phyloP scores from a whole-genome alignment of 768 basidiomycete genomes.

The Stropharia rugosoannulata region DNA sequence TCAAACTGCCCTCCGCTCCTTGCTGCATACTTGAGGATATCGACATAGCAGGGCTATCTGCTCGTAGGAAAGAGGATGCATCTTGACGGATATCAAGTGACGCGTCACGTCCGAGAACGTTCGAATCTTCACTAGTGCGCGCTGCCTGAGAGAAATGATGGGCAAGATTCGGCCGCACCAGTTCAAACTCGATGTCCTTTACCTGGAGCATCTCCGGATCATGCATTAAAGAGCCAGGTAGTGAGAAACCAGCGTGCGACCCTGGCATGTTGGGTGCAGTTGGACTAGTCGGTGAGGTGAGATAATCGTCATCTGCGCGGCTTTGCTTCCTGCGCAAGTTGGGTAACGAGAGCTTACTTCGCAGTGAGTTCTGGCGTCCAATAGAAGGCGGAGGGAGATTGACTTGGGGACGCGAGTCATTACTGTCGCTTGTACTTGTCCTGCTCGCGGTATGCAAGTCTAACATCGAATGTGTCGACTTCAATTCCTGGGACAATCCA shows the following conservation, averaged over 20 bases:
- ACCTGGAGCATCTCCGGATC: constrained; percentile 68
- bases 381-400: constrained; percentile 31
- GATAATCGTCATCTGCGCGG: constrained; percentile 34
- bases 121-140: constrained; percentile 57
- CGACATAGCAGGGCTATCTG: constrained; percentile 47
- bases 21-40: constrained; percentile 28
- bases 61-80: constrained; percentile 21
- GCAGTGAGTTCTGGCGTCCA: constrained; percentile 42
- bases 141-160: constrained; percentile 30
- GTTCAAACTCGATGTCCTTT: constrained; percentile 80
- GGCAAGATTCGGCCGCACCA: constrained; percentile 61
- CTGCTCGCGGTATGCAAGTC: not conserved
- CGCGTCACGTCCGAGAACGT: constrained; percentile 31
- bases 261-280: not conserved
- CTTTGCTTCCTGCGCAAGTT: constrained; percentile 51
- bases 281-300: not conserved
- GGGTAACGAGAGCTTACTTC: constrained; percentile 68
- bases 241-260: not conserved
- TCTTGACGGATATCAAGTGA: constrained; percentile 28
- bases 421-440: not conserved
- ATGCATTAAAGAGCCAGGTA: constrained; percentile 4
- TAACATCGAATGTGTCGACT: constrained; percentile 5
- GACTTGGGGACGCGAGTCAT: constrained; percentile 21
- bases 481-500: not conserved
- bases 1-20: constrained; percentile 6